Evolutionary conservation across 2,329 filamentous ascomycete species (phyloP).

Genomic region (Xenoacremonium recifei): DNA sequence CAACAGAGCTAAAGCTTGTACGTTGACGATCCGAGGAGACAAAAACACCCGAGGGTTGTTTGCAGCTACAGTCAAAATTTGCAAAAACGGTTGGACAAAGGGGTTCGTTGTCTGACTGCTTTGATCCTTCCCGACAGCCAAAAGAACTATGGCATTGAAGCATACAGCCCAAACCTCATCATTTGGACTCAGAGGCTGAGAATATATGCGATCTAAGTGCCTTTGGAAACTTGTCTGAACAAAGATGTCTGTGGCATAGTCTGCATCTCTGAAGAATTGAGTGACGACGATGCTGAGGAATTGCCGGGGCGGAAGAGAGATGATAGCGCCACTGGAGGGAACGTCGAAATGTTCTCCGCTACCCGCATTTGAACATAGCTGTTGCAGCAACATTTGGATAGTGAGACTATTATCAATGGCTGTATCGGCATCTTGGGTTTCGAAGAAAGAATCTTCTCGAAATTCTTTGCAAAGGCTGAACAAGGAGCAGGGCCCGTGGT

Average conservation of each 20-base stretch:
- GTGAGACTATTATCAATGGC: conserved; percentile 3
- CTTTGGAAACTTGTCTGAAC: conserved; percentile 18
- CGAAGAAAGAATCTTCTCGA: conserved; percentile 18
- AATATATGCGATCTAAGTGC: conserved; percentile 23
- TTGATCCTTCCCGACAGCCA: conserved; percentile 23
- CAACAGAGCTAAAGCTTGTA: conserved; percentile 24
- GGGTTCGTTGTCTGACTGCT: conserved; percentile 19
- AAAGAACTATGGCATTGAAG: conserved; percentile 23
- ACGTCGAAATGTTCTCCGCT: conserved; percentile 22
- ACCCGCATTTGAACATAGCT: conserved; percentile 20
- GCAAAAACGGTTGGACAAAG: conserved; percentile 23
- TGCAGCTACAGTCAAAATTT: conserved; percentile 24
- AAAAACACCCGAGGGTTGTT: conserved; percentile 25
- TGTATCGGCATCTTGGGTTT: not conserved
- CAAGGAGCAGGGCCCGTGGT: conserved; percentile 24
- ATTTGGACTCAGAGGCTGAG: conserved; percentile 13
- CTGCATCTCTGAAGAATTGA: conserved; percentile 22
- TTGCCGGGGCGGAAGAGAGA: conserved; percentile 22
- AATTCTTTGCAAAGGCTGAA: conserved; percentile 25
- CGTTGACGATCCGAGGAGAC: conserved; percentile 22
- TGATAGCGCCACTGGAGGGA: conserved; percentile 10
- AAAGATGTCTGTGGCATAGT: conserved; percentile 25
- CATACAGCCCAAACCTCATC: conserved; percentile 26
- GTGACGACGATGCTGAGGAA: conserved; percentile 24
- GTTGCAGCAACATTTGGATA: conserved; percentile 14